Evolutionary conservation across 164 flowering plant genomes (phyloP).

Genomic region (Vitis riparia): DNA sequence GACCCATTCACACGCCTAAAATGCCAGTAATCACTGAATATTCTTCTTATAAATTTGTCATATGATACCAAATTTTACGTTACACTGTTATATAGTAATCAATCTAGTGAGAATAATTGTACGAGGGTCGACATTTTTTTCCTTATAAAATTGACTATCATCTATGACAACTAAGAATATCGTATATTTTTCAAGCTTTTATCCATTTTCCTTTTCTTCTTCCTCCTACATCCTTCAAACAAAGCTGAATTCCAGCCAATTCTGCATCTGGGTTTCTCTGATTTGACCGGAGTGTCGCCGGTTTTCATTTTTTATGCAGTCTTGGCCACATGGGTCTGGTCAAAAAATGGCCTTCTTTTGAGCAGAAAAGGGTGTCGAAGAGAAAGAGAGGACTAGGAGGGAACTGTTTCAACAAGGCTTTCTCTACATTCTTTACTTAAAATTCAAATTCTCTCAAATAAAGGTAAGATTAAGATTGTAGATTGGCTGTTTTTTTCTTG

Average conservation of each 20-base stretch:
- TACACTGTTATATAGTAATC: no score
- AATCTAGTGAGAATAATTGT: no score
- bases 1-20: no score
- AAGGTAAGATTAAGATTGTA: slow-evolving; percentile 28
- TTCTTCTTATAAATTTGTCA: no score
- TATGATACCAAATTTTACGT: no score
- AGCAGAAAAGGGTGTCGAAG: slow-evolving; percentile 5
- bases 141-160: no score
- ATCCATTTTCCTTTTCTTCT: neutral
- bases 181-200: neutral
- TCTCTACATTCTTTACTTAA: slow-evolving; percentile 22
- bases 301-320: slow-evolving; percentile 1
- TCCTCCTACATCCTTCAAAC: neutral
- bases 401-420: slow-evolving; percentile 44
- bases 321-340: slow-evolving; percentile 1
- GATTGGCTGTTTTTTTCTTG: slow-evolving; percentile 32
- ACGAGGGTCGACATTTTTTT: no score
- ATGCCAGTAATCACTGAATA: no score
- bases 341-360: slow-evolving; percentile 16
- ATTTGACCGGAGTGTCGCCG: slow-evolving; percentile 5
- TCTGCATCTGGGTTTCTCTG: slow-evolving; percentile 11
- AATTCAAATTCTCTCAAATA: slow-evolving; percentile 29
- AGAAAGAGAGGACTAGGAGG: slow-evolving; percentile 35
- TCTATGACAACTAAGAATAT: no score
- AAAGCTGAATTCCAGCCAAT: slow-evolving; percentile 4